Conservation (phyloP, 169 alveolate genomes). For the Plasmodium inui region DNA sequence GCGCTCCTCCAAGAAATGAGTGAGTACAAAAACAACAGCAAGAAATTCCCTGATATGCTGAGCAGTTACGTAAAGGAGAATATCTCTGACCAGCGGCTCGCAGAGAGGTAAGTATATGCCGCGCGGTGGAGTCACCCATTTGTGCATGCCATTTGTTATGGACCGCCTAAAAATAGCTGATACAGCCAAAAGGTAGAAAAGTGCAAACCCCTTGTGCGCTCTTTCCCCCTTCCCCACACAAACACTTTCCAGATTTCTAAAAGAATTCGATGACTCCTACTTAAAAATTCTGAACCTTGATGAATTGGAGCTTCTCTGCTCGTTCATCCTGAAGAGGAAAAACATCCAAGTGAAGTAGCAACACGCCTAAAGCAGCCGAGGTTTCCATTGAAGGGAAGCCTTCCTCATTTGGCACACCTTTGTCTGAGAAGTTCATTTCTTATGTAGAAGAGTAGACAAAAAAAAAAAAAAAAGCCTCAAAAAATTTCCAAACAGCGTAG, state of each 20-base stretch:
- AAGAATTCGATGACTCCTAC: conserved; percentile 49
- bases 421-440: background rate
- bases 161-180: background rate
- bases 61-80: conserved; percentile 26
- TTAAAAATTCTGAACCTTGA: conserved; percentile 49
- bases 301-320: conserved; percentile 53
- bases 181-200: background rate
- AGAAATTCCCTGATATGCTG: conserved; percentile 57
- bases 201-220: background rate
- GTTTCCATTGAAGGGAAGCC: background rate
- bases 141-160: background rate
- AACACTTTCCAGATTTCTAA: conserved; percentile 9
- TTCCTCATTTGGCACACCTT: background rate
- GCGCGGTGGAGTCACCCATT: background rate
- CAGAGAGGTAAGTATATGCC: conserved; percentile 37
- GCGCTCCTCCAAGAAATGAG: conserved; percentile 35
- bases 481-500: background rate
- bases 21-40: conserved; percentile 31
- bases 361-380: background rate
- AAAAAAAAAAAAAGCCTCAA: background rate
- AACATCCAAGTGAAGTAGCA: conserved; percentile 5
- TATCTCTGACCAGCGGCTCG: conserved; percentile 1
- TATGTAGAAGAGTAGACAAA: background rate
- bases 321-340: conserved; percentile 41
- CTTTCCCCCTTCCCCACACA: background rate